These are phyloP conservation scores for grape (Vitis vinifera) DNA, from an alignment of 164 flowering plant genomes.

Conservation along the genomic window DNA sequence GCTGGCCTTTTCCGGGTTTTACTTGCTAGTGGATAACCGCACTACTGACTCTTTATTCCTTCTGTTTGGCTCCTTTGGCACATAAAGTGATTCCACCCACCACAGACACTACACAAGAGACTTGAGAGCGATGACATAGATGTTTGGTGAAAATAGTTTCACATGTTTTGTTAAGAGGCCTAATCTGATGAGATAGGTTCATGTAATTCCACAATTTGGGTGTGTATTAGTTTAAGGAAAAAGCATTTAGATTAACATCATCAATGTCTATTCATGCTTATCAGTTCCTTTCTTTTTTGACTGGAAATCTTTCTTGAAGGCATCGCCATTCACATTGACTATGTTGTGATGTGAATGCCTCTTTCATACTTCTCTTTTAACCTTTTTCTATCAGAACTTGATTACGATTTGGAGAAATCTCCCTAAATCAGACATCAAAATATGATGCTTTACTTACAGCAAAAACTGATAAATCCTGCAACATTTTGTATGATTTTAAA, in stretches of 20 bases:
- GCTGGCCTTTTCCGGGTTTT: constrained; percentile 27
- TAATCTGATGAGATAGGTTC: constrained; percentile 15
- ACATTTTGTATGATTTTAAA: no score
- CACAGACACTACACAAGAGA: constrained; percentile 1
- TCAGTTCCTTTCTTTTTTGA: constrained; percentile 14
- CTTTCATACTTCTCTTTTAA: background rate
- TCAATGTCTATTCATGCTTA: background rate
- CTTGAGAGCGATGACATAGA: constrained; percentile 1
- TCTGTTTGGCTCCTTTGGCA: constrained; percentile 39
- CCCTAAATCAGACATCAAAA: background rate
- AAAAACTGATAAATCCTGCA: no score
- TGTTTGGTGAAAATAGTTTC: constrained; percentile 11
- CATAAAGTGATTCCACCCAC: constrained; percentile 44
- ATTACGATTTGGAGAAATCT: background rate
- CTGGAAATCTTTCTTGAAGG: constrained; percentile 8
- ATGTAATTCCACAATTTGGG: constrained; percentile 11
- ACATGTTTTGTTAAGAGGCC: constrained; percentile 5
- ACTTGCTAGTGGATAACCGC: constrained; percentile 20
- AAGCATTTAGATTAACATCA: background rate
- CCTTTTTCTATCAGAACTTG: constrained; percentile 4
- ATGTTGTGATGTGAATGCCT: background rate
- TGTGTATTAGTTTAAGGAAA: constrained; percentile 7
- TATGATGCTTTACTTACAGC: no score
- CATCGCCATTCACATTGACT: constrained; percentile 14
- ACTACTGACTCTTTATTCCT: constrained; percentile 27